phyloP scores from a whole-genome alignment of 78 protist genomes.

The Guillardia theta region DNA sequence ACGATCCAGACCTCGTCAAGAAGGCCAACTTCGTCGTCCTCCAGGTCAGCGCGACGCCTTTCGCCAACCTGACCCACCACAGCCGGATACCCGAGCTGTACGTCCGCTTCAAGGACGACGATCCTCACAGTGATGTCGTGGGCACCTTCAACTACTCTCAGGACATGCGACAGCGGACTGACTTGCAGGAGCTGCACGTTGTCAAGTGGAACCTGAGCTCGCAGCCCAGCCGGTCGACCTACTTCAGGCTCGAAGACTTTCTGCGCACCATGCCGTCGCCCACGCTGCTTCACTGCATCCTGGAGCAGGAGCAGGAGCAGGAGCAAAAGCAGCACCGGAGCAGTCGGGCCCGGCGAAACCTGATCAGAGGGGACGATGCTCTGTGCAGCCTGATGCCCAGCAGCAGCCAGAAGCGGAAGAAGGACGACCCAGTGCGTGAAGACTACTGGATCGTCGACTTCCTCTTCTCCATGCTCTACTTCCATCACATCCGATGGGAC shows the following conservation, averaged over 20 bases:
- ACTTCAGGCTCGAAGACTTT: not conserved
- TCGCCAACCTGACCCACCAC: not conserved
- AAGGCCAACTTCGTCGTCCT: not conserved
- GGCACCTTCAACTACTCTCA: not conserved
- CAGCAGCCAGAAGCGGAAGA: not conserved
- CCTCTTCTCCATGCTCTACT: not conserved
- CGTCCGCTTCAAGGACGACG: not conserved
- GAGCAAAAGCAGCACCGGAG: not conserved
- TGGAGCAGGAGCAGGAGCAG: not conserved
- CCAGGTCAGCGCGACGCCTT: conserved; percentile 4
- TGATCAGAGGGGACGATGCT: not conserved
- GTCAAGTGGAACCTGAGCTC: not conserved
- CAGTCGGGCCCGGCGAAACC: not conserved
- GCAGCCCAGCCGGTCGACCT: not conserved
- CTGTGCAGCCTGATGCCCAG: not conserved
- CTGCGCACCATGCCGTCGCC: not conserved
- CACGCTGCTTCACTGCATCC: not conserved
- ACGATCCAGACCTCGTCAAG: not conserved
- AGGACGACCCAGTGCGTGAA: not conserved
- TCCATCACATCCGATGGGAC: not conserved
- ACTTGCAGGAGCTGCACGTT: not conserved
- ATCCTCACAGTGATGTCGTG: not conserved
- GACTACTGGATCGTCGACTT: not conserved
- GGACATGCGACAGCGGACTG: not conserved
- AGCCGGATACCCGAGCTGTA: not conserved